phyloP scores from a whole-genome alignment of 768 basidiomycete species.

The Kwoniella sp. region DNA sequence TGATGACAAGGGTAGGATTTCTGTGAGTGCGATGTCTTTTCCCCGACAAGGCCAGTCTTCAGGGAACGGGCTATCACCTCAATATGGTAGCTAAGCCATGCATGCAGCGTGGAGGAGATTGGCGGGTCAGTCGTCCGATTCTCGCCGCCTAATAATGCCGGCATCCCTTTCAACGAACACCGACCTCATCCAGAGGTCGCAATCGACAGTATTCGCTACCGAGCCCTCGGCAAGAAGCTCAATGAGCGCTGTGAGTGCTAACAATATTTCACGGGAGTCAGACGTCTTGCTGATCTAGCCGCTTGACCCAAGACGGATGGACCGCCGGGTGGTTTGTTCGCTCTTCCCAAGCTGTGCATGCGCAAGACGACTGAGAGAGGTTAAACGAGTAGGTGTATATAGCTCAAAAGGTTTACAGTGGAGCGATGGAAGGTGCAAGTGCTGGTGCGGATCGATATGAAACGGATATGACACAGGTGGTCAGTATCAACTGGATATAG shows the following conservation, averaged over 20 bases:
- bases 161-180: slow-evolving; percentile 6
- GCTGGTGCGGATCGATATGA: no score
- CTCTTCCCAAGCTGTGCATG: not conserved
- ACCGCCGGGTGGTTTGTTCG: not conserved
- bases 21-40: not conserved
- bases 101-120: slow-evolving; percentile 3
- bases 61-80: no score
- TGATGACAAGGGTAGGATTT: not conserved
- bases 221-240: not conserved
- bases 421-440: no score
- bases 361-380: no score
- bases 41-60: no score
- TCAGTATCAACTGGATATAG: no score
- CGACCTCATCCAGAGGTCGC: not conserved
- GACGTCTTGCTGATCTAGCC: not conserved
- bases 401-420: no score
- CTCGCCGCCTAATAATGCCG: slow-evolving; percentile 2
- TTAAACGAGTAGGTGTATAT: no score
- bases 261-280: no score
- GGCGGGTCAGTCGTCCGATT: slow-evolving; percentile 6
- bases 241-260: slow-evolving; percentile 8
- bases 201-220: not conserved
- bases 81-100: no score
- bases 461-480: no score
- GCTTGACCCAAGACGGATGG: not conserved